Evolutionary conservation across 306 rosid species (phyloP), one percentile per base, ranked within the genome.

Genomic region (Lagenaria siceraria): DNA sequence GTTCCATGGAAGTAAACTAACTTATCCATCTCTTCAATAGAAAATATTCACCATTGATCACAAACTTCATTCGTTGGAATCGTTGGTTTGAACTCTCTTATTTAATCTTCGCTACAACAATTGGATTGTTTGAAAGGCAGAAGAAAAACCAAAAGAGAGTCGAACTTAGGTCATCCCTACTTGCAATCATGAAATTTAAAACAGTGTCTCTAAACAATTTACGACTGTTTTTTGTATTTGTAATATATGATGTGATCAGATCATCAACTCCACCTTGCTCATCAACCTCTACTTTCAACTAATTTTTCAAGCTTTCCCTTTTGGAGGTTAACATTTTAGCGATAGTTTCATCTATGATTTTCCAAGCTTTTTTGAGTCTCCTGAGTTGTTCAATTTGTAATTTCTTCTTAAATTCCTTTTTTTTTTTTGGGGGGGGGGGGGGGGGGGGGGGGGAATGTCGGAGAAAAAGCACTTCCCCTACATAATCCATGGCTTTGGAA

Each of bases 1-100:
- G 87, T 85, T 35, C 81, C 89, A 55, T 87, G 93, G 0, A 89
- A 78, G 77, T 89, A 86, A 11, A 88, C 88, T 14, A 86, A 68
- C 3, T 79, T 79, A 3, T 68, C 73, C 21, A 90, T 21, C 1
- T 87, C 83, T 33, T 49, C 29, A 3, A 8, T 59, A 6, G 35
- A 62, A 14, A 77, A 40, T 14, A 63, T 2, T 7, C 33, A 5
- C 21, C 6, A 1, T 9, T 49, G 27, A 9, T 55, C 24, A 0
- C 42, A 43, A 27, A 25, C 27, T 60, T 73, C 62, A 1, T 31
- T 53, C 0, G 18, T 9, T 33, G 40, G 25, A 8, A 77, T 31
- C 1, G 27, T 78, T 43, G 40, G 18, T 10, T 75, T 69, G 12
- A 84, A 40, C 49, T 84, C 49, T 84, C 87, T 29, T 84, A 56